Evolutionary conservation across 331 rosid species (phyloP).

Genomic region (Malus hybrid): DNA sequence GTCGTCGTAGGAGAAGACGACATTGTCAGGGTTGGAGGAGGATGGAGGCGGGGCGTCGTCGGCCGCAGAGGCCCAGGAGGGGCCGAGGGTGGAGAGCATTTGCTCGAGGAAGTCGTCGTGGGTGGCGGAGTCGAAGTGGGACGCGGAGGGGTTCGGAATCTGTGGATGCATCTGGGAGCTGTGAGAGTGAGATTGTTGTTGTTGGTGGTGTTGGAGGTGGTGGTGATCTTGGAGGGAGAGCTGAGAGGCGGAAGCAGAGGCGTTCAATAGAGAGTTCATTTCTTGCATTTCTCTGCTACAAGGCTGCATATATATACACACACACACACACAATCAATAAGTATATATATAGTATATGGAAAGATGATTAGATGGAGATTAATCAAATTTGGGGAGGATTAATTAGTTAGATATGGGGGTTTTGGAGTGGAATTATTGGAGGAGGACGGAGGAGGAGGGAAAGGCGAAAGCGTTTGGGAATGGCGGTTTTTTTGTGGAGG

Average conservation of each 20-base stretch:
- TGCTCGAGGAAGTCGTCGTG: slow-evolving; percentile 84
- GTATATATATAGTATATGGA: neutral
- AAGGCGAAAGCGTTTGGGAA: neutral
- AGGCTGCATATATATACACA: slow-evolving; percentile 30
- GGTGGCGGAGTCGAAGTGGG: slow-evolving; percentile 40
- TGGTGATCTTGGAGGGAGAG: slow-evolving; percentile 46
- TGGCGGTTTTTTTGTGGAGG: neutral
- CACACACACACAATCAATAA: neutral
- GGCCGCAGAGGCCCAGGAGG: slow-evolving; percentile 43
- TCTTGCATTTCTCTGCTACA: slow-evolving; percentile 50
- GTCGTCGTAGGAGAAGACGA: slow-evolving; percentile 43
- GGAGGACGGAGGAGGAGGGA: neutral
- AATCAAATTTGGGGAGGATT: neutral
- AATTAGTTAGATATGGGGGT: neutral
- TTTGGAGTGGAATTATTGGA: neutral
- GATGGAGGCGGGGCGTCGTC: slow-evolving; percentile 23
- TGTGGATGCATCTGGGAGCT: slow-evolving; percentile 21
- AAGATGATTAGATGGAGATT: neutral
- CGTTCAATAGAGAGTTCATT: slow-evolving; percentile 54
- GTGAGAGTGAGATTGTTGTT: neutral
- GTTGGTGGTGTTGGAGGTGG: neutral
- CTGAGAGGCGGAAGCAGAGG: slow-evolving; percentile 44
- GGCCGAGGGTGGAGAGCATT: slow-evolving; percentile 62
- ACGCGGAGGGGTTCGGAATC: slow-evolving; percentile 4
- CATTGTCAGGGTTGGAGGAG: slow-evolving; percentile 19